Percentiles rank a stretch among this genome's conserved stretches.
These are phyloP conservation scores for Fusarium armeniacum DNA, from an alignment of 2,329 filamentous ascomycete genomes.

Conservation along the genomic window DNA sequence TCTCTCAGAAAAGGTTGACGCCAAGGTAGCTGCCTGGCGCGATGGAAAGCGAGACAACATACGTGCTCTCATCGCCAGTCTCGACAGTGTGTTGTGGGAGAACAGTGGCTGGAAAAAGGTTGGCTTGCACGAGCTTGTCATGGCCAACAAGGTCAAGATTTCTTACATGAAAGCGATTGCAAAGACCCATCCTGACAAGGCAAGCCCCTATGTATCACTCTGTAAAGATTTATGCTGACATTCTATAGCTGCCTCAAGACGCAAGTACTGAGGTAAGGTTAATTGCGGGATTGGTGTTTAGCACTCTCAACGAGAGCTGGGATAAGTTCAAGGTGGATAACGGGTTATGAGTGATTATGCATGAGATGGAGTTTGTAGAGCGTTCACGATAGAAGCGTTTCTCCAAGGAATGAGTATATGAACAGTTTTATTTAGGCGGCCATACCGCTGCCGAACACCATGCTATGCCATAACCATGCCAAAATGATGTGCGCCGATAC, in stretches of 20 bases:
- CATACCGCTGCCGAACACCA: conserved; percentile 47
- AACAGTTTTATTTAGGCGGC: conserved; percentile 44
- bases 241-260: conserved; percentile 70
- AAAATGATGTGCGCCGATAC: conserved; percentile 46
- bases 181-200: conserved; percentile 99
- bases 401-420: conserved; percentile 42
- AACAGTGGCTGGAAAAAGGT: conserved; percentile 97
- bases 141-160: conserved; percentile 96
- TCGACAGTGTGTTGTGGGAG: conserved; percentile 93
- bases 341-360: conserved; percentile 62
- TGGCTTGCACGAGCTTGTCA: conserved; percentile 90
- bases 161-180: conserved; percentile 99
- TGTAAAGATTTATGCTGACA: conserved; percentile 22
- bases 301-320: conserved; percentile 79
- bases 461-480: conserved; percentile 45
- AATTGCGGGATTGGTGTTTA: conserved; percentile 76
- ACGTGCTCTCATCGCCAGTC: conserved; percentile 84
- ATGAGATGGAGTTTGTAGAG: conserved; percentile 49
- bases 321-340: conserved; percentile 80
- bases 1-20: conserved; percentile 87
- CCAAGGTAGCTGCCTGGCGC: conserved; percentile 82
- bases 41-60: conserved; percentile 94
- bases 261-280: conserved; percentile 75
- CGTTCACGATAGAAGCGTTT: conserved; percentile 45
- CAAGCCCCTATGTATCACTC: conserved; percentile 60